Evolutionary conservation across 768 basidiomycete species (phyloP).

Genomic region (Chiua virens): DNA sequence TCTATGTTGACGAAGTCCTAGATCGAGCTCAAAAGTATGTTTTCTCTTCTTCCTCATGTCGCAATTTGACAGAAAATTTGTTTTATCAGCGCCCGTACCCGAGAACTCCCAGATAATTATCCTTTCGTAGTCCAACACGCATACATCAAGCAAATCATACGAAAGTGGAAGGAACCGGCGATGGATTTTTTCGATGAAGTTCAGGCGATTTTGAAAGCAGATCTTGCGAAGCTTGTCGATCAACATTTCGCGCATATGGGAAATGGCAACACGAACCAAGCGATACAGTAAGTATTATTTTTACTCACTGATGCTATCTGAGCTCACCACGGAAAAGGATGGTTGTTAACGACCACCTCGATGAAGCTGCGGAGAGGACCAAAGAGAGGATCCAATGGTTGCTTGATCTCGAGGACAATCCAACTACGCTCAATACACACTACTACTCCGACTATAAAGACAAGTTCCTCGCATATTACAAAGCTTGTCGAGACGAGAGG

Average conservation of each 20-base stretch:
- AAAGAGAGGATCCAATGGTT: conserved; percentile 48
- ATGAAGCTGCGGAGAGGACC: conserved; percentile 39
- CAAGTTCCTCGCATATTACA: conserved; percentile 54
- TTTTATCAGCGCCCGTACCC: conserved; percentile 63
- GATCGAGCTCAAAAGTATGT: conserved; percentile 43
- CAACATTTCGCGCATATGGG: conserved; percentile 41
- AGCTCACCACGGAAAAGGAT: conserved; percentile 33
- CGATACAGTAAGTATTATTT: too few relatives aligned
- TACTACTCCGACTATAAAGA: conserved; percentile 49
- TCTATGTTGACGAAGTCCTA: conserved; percentile 57
- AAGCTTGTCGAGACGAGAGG: conserved; percentile 22
- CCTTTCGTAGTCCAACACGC: conserved; percentile 58
- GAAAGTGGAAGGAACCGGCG: conserved; percentile 51
- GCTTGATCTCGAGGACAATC: conserved; percentile 45
- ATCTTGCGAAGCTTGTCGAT: conserved; percentile 46
- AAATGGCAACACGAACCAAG: conserved; percentile 31
- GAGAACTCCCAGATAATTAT: conserved; percentile 65
- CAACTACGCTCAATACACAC: conserved; percentile 52
- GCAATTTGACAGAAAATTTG: conserved; percentile 23
- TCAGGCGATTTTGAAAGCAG: conserved; percentile 35
- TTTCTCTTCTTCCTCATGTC: background rate
- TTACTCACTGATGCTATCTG: background rate
- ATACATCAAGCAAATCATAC: conserved; percentile 46
- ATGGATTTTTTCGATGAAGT: conserved; percentile 45
- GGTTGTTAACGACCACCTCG: conserved; percentile 51